Evolutionary conservation across 2,329 filamentous ascomycete species (phyloP), one percentile per base, ranked within the genome.

Genomic region (Colletotrichum sp.): DNA sequence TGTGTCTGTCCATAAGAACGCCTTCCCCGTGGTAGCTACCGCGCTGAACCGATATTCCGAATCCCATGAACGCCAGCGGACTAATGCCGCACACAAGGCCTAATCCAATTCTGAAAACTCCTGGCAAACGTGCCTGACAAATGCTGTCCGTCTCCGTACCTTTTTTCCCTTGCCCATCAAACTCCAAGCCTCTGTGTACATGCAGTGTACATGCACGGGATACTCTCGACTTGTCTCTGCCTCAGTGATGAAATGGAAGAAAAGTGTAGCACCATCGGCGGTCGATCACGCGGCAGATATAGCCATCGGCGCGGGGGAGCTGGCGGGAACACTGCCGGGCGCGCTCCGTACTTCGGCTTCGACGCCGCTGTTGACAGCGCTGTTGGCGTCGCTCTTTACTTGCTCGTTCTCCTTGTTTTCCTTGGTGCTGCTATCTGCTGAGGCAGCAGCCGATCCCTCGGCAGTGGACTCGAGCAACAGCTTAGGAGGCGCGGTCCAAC

Each of bases 401-500:
- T 88, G 87, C 44, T 84, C 87, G 66, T 94, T 93, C 78, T 91
- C 91, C 80, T 92, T 91, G 81, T 92, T 92, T 82, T 93, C 90
- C 83, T 95, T 92, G 81, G 88, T 90, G 85, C 90, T 92, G 80
- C 88, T 85, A 76, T 88, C 87, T 60, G 85, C 87, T 6, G 89
- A 90, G 4, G 85, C 85, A 3, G 84, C 84, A 12, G 86, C 83
- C 18, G 88, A 89, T 15, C 88, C 88, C 64, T 89, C 88, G 1
- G 86, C 83, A 28, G 84, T 81, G 4, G 88, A 87, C 66, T 90
- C 87, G 8, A 86, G 86, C 28, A 84, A 83, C 30, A 88, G 85
- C 83, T 90, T 92, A n/a, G 89, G 86, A 36, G 94, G 94, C 39
- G 95, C 94, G 68, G 92, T 93, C 96, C 96, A 99, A 71, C 95